Evolutionary conservation across 805 yeast species (phyloP), one percentile per base, ranked within the genome.

Genomic region (Alloascoidea africana): DNA sequence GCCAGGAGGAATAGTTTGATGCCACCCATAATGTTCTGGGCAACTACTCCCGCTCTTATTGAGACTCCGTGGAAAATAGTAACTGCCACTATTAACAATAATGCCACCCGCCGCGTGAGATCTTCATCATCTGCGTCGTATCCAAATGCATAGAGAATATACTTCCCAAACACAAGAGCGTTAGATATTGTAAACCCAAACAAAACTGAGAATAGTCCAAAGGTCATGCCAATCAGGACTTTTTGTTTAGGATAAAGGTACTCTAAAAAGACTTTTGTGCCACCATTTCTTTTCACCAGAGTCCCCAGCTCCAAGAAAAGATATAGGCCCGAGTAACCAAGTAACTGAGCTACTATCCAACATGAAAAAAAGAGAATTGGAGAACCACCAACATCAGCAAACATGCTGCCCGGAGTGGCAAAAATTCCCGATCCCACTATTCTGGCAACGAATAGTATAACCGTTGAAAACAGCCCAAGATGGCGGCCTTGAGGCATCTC

Each of bases 361-460:
- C 80, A 68, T 0, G 60, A 41, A 35, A 78, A 66, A 50, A 77
- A 81, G 23, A 77, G 47, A 15, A 64, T 55, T 2, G 76, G 71
- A 5, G 80, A 76, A 11, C 83, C 76, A 17, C 87, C 87, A 46
- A 73, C 70, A 44, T 76, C 79, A 34, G 65, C 66, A 47, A 70
- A 76, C 18, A 80, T 70, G 17, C 76, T 69, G 14, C 81, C 68
- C 0, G 87, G 78, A 1, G 76, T 70, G 4, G 86, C 77, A 58
- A 80, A 76, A 5, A 81, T 79, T 0, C 91, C 91, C 0, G 86
- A 76, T 0, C 93, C 91, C 8, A 81, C 59, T 33, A 81, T 80
- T 42, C 87, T 59, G 11, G 83, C 72, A 4, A 81, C 64, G 46
- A 77, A 75, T 41, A 78, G 55, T 34, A 76, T 65, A 32, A 75